These are phyloP conservation scores for Sporothrix pallida DNA, from an alignment of 2,329 filamentous ascomycete genomes.

Conservation along the genomic window DNA sequence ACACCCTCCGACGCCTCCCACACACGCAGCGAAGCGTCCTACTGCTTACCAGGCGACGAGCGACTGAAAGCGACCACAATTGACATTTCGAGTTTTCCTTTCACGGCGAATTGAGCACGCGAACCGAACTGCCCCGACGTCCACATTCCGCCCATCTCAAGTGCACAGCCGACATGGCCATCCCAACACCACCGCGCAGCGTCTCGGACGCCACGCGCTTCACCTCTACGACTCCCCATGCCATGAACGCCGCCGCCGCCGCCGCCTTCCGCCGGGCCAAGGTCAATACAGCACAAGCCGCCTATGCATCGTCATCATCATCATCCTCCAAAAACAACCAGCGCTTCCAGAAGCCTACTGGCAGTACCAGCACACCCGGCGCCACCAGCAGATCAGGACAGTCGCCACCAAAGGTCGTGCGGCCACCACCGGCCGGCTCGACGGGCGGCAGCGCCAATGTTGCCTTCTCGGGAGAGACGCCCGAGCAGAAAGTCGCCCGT, in stretches of 20 bases:
- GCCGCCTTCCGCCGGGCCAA: slow-evolving; percentile 38
- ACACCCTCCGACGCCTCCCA: background rate
- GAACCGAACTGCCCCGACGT: too few relatives aligned
- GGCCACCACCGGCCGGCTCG: too few relatives aligned
- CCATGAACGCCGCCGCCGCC: slow-evolving; percentile 63
- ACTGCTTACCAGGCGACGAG: background rate
- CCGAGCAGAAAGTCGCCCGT: slow-evolving; percentile 71
- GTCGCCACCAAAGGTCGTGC: too few relatives aligned
- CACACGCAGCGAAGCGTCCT: background rate
- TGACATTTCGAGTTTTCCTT: background rate
- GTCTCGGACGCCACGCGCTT: slow-evolving; percentile 82
- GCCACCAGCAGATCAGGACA: too few relatives aligned
- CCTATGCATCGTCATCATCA: slow-evolving; percentile 23
- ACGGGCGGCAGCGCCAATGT: slow-evolving; percentile 16
- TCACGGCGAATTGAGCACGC: background rate
- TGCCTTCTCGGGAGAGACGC: slow-evolving; percentile 58
- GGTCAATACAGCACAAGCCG: slow-evolving; percentile 9
- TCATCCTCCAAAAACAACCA: slow-evolving; percentile 22
- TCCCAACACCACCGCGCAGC: slow-evolving; percentile 59
- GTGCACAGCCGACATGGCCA: slow-evolving; percentile 32
- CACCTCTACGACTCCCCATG: slow-evolving; percentile 72
- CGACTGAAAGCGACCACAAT: background rate
- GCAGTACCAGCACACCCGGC: background rate
- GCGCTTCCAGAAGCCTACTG: slow-evolving; percentile 37
- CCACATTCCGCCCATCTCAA: background rate